These are phyloP conservation scores for Taiozyma sp. DNA, from an alignment of 1,139 yeast genomes.

Conservation along the genomic window DNA sequence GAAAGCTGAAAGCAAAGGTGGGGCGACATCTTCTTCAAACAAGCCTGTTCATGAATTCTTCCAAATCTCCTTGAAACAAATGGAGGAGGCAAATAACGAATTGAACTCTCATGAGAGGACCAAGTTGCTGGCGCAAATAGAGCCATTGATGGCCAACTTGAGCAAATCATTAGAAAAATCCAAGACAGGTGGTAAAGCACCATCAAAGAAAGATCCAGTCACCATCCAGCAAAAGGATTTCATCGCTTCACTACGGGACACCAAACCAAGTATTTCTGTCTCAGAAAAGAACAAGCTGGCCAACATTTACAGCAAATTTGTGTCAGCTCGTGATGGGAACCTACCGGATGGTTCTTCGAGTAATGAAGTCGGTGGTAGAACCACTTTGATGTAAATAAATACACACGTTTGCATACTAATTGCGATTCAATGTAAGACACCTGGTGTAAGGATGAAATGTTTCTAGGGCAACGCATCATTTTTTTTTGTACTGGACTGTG, in stretches of 20 bases:
- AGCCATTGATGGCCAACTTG: slow-evolving; percentile 28
- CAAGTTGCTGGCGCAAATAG: slow-evolving; percentile 42
- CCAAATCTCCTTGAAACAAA: slow-evolving; percentile 30
- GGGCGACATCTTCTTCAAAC: slow-evolving; percentile 22
- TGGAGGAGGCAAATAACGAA: slow-evolving; percentile 11
- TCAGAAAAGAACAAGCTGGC: slow-evolving; percentile 64
- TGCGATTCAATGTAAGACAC: background rate
- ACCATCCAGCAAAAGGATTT: slow-evolving; percentile 53
- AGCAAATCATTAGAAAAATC: background rate
- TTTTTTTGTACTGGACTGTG: slow-evolving; percentile 3
- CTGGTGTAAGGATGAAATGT: background rate
- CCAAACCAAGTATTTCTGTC: slow-evolving; percentile 82
- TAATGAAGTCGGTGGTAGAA: slow-evolving; percentile 80
- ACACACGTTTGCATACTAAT: background rate
- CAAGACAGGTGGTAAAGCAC: background rate
- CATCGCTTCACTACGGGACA: slow-evolving; percentile 60
- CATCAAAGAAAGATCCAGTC: slow-evolving; percentile 22
- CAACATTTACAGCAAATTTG: slow-evolving; percentile 67
- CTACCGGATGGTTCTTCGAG: slow-evolving; percentile 88
- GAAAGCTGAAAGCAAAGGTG: slow-evolving; percentile 30
- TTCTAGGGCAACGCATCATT: slow-evolving; percentile 1
- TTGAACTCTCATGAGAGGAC: slow-evolving; percentile 43
- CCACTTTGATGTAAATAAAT: slow-evolving; percentile 54
- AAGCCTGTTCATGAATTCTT: slow-evolving; percentile 30
- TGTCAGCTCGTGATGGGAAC: slow-evolving; percentile 77